Base-by-base conservation (phyloP, 1,284 basidiomycete species). In the Cerioporus squamosus region DNA sequence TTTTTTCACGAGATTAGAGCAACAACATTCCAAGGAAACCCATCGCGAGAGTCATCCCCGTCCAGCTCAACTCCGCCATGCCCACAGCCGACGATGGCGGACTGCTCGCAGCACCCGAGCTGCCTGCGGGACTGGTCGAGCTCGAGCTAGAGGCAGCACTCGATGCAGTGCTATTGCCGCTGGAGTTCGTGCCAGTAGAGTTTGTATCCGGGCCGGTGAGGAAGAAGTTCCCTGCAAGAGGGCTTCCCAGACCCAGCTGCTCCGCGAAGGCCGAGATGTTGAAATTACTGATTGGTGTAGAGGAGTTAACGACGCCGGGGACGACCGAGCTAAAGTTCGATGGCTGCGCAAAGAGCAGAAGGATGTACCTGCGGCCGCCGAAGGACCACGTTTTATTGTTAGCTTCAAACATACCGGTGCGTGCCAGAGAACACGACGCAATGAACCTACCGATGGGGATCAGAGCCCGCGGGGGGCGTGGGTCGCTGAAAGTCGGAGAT, bases 391-490 rank as follows among this genome's bases (percentile, higher is more conserved):
- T 38, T 17, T 47, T 24, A 42, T 26, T 46, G 22, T 36, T 39
- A 44, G 18, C 20, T 48, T 12, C 8, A 12, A 36, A 12, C 10
- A 36, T 40, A 26, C 44, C n/a, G n/a, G n/a, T n/a, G 46, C 17
- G 29, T n/a, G 12, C 33, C 12, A 38, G 57, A 23, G 47, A 50
- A 42, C 23, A 36, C 22, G 15, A 20, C 24, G 23, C 14, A 43
- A 24, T 14, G 43, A 23, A 53, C 53, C 39, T 24, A 81, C 81
- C 80, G 73, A 61, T 83, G 81, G n/a, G 80, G 76, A 64, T 79
- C 77, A 45, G 80, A 81, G 1, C 78, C 78, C 22, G 70, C 66
- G 2, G 80, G 79, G 7, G 80, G 81, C 14, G 74, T 70, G 3
- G 80, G 82, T 26, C 67, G 66, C 20, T 62, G 58, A 57, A 70